A percentile compares a stretch with the other conserved stretches of the same genome.
Evolutionary conservation across 2,329 filamentous ascomycete genomes (phyloP).

Genomic region (Cephalotrichum gorgonifer): DNA sequence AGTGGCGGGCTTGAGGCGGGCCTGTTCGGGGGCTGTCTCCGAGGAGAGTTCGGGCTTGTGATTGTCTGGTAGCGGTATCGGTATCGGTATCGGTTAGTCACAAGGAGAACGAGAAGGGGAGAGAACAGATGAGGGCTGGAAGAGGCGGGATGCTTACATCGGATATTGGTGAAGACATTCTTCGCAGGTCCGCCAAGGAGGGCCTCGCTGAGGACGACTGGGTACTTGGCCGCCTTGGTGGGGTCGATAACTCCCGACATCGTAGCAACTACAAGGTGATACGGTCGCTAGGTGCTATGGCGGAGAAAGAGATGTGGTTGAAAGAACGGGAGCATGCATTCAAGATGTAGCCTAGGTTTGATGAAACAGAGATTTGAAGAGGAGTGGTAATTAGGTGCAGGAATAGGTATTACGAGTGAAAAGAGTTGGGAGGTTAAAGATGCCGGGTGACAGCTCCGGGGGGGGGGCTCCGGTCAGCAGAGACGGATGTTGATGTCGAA

Average conservation of each 20-base stretch:
- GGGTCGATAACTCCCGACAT: slow-evolving; percentile 37
- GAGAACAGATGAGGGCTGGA: neutral
- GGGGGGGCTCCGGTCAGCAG: no score
- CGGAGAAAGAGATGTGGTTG: neutral
- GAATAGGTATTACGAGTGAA: no score
- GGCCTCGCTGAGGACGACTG: slow-evolving; percentile 52
- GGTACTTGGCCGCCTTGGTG: slow-evolving; percentile 50
- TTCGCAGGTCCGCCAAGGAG: slow-evolving; percentile 45
- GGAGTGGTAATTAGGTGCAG: no score
- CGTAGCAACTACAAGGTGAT: neutral
- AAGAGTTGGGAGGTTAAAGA: no score
- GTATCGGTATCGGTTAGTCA: neutral
- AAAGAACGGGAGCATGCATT: neutral
- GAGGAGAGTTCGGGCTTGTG: slow-evolving; percentile 46
- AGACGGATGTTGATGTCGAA: no score
- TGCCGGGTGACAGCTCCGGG: no score
- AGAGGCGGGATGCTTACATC: slow-evolving; percentile 33
- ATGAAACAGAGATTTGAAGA: no score
- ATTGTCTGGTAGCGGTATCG: no score
- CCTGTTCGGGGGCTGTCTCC: slow-evolving; percentile 33
- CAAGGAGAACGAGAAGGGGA: neutral
- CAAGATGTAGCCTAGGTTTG: no score
- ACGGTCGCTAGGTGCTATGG: neutral
- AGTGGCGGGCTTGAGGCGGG: slow-evolving; percentile 40
- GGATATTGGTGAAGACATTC: slow-evolving; percentile 49